Base-by-base conservation (phyloP, 2,329 filamentous ascomycete species). In the Purpureocillium lavendulum region DNA sequence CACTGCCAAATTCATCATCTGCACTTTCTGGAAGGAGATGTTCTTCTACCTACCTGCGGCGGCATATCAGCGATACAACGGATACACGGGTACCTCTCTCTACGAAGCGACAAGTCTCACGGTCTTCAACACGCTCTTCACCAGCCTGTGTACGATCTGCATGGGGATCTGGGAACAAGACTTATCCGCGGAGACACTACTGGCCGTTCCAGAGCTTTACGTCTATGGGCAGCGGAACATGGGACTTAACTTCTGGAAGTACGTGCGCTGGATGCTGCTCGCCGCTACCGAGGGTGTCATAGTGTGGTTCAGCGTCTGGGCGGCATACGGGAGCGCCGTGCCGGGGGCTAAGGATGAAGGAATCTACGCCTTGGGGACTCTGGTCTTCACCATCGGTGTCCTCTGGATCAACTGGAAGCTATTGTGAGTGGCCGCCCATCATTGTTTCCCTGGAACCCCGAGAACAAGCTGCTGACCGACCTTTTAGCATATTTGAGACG, bases 101-200 rank as follows among this genome's bases (percentile, higher is more conserved):
- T 96, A 94, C 65, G 88, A 97, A 59, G 77, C 77, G 2, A 90
- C 84, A 65, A 87, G 82, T 47, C 64, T 97, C 55, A 92, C 84
- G 35, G 87, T 94, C 57, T 90, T 96, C 67, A 97, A 97, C 56
- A 92, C 87, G 1, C 74, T 96, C 11, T 97, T 97, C 61, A 96
- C 90, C 1, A 92, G 85, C 42, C 68, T 96, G 3, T 81, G 83
- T 32, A 86, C 92, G 17, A 94, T 97, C 46, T 84, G 94, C 52
- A 75, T 94, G 47, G 90, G 88, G 10, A 82, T 95, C 14, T 94
- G 92, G 64, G 89, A 95, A 55, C 87, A 95, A 57, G 90, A 97
- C 54, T 71, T 97, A 3, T 68, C 74, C 4, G 83, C 88, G 0
- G 79, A 87, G 26, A 97, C 90, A 0, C 70, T 97, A 3, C 71